Evolutionary conservation across 306 rosid genomes (phyloP), one percentile per base, ranked within the genome.

Genomic region (Medicago arabica): DNA sequence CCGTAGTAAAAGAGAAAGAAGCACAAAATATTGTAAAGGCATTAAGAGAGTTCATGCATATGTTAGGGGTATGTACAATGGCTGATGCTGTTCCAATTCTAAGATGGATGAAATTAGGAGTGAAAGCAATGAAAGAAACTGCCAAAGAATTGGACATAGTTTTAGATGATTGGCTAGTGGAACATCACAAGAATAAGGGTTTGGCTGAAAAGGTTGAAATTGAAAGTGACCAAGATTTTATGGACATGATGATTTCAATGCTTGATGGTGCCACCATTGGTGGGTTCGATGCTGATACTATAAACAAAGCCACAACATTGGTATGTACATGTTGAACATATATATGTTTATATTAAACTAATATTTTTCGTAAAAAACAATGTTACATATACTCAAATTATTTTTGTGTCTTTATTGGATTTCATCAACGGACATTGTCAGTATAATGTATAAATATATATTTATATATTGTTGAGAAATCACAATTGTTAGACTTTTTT

Each of bases 51-150:
- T 78, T 44, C 54, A 59, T 70, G 76, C 54, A 50, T 8, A 36
- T 59, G 71, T 46, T 69, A 16, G 71, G 82, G 1, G 75, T 69
- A 9, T 58, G 59, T 18, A 46, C 76, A 2, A 21, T 77, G 53
- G 82, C 46, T 15, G 82, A 78, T 60, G 82, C 73, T n/a, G n/a
- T 78, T 71, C 82, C 82, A 19, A 19, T 41, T 28, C 50, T 78
- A 18, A 46, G 77, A 18, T 78, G 71, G 78, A 47, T 75, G 71
- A 63, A 63, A 47, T 49, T 75, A 9, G 51, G 62, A 5, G 63
- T 74, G 19, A 74, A 74, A 61, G 71, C 78, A 9, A 74, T 74
- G 78, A 74, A 46, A 31, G 71, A 75, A 62, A 75, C 63, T 31
- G 78, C 78, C 38, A 75, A 53, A 39, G 73, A 65, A 53, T 39